Conservation (phyloP, 1,284 basidiomycete genomes). For the Cystobasidium slooffiae region DNA sequence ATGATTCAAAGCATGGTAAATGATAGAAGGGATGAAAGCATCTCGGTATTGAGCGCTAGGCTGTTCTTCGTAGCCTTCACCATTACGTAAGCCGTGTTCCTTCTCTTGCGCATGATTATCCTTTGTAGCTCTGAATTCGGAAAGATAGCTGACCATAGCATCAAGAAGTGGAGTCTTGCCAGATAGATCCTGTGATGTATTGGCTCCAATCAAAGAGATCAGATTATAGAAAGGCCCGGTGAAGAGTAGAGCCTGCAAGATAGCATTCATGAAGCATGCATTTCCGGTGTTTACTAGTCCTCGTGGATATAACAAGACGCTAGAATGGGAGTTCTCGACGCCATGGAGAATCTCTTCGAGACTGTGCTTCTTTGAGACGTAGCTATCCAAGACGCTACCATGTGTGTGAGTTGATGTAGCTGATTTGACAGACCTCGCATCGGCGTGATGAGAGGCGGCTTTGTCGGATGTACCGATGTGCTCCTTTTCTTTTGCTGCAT, state of each 20-base stretch:
- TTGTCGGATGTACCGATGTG: background rate
- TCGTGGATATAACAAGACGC: slow-evolving; percentile 56
- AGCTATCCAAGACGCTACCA: slow-evolving; percentile 9
- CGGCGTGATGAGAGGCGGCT: slow-evolving; percentile 6
- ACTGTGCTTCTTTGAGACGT: slow-evolving; percentile 22
- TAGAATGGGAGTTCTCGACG: slow-evolving; percentile 36
- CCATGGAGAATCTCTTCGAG: slow-evolving; percentile 35
- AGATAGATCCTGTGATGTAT: slow-evolving; percentile 60
- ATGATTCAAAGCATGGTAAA: slow-evolving; percentile 96
- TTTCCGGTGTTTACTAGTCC: slow-evolving; percentile 95
- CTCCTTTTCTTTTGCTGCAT: background rate
- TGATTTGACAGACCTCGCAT: slow-evolving; percentile 23
- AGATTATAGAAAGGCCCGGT: slow-evolving; percentile 82
- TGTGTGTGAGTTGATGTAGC: slow-evolving; percentile 13
- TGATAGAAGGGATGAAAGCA: slow-evolving; percentile 81
- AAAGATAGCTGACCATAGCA: slow-evolving; percentile 78
- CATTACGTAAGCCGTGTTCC: slow-evolving; percentile 43
- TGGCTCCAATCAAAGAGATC: slow-evolving; percentile 71
- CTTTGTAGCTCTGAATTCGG: slow-evolving; percentile 66
- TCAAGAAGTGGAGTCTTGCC: slow-evolving; percentile 76
- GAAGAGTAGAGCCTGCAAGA: slow-evolving; percentile 88
- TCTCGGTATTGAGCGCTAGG: slow-evolving; percentile 53
- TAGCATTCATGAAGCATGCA: slow-evolving; percentile 95
- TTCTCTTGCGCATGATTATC: slow-evolving; percentile 19
- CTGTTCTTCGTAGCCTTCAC: slow-evolving; percentile 53